phyloP scores from a whole-genome alignment of 2,329 filamentous ascomycete genomes.

The Dothideomycetes sp. region DNA sequence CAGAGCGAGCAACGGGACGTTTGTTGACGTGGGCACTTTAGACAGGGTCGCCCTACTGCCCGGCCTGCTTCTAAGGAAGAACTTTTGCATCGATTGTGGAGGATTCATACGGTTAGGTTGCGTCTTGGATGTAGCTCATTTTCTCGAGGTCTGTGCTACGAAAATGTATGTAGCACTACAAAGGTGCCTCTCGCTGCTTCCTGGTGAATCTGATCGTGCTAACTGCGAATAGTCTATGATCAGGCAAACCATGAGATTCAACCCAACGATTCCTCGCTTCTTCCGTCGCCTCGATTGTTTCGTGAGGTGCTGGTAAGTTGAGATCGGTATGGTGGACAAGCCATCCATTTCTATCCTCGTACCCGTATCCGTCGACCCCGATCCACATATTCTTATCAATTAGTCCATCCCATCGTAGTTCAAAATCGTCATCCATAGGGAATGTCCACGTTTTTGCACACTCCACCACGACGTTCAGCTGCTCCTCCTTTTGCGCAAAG shows the following conservation, averaged over 20 bases:
- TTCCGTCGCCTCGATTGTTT: not conserved
- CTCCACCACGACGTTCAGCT: slow-evolving; percentile 17
- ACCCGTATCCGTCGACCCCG: slow-evolving; percentile 1
- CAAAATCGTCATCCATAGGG: slow-evolving; percentile 9
- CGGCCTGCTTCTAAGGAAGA: no score
- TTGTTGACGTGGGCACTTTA: no score
- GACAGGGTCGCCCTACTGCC: no score
- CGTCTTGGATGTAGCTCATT: no score
- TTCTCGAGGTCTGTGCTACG: no score
- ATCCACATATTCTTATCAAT: slow-evolving; percentile 13
- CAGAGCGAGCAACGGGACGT: no score
- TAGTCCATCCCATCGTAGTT: slow-evolving; percentile 17
- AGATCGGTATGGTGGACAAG: not conserved
- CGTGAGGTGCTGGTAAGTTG: no score
- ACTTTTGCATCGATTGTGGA: no score
- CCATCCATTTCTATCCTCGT: not conserved
- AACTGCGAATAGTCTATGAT: not conserved
- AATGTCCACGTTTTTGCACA: slow-evolving; percentile 22
- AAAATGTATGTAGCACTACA: no score
- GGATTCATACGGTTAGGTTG: no score
- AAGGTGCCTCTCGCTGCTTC: not conserved
- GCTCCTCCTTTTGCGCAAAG: slow-evolving; percentile 15
- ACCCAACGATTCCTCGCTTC: not conserved
- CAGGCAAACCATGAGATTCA: not conserved
- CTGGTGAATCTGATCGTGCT: not conserved